A percentile compares a stretch with the other conserved stretches of the same genome.
phyloP scores from a whole-genome alignment of 768 basidiomycete species.

The Suillus sp. region DNA sequence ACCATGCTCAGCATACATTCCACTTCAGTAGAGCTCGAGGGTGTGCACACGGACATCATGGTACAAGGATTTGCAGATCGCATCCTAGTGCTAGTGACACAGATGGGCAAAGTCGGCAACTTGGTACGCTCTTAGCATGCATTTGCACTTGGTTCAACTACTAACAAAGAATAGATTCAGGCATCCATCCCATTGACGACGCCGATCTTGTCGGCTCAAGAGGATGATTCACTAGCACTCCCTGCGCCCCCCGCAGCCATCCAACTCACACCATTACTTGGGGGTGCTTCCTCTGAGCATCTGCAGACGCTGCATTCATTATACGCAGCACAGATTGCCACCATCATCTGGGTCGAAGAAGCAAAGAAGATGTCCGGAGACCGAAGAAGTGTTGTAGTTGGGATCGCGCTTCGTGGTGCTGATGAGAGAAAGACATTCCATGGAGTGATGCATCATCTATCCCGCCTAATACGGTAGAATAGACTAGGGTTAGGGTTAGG shows the following conservation, averaged over 20 bases:
- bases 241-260: slow-evolving; percentile 72
- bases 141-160: slow-evolving; percentile 9
- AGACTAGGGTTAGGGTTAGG: slow-evolving; percentile 34
- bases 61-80: slow-evolving; percentile 82
- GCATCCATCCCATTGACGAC: slow-evolving; percentile 69
- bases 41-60: slow-evolving; percentile 68
- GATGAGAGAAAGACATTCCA: slow-evolving; percentile 48
- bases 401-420: slow-evolving; percentile 61
- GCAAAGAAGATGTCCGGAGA: slow-evolving; percentile 43
- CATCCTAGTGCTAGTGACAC: slow-evolving; percentile 83
- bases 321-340: slow-evolving; percentile 86
- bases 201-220: slow-evolving; percentile 41
- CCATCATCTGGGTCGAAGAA: slow-evolving; percentile 71
- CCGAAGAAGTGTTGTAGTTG: slow-evolving; percentile 69
- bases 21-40: slow-evolving; percentile 52
- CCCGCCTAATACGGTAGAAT: slow-evolving; percentile 31
- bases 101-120: slow-evolving; percentile 87
- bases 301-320: slow-evolving; percentile 73
- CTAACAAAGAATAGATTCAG: slow-evolving; percentile 63
- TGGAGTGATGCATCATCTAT: slow-evolving; percentile 52
- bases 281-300: slow-evolving; percentile 68
- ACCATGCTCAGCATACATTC: slow-evolving; percentile 39
- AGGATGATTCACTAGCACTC: slow-evolving; percentile 40
- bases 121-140: slow-evolving; percentile 51
- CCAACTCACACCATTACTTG: slow-evolving; percentile 76